These are phyloP conservation scores for Fusarium annulatum DNA, from an alignment of 2,329 filamentous ascomycete genomes.

Conservation along the genomic window DNA sequence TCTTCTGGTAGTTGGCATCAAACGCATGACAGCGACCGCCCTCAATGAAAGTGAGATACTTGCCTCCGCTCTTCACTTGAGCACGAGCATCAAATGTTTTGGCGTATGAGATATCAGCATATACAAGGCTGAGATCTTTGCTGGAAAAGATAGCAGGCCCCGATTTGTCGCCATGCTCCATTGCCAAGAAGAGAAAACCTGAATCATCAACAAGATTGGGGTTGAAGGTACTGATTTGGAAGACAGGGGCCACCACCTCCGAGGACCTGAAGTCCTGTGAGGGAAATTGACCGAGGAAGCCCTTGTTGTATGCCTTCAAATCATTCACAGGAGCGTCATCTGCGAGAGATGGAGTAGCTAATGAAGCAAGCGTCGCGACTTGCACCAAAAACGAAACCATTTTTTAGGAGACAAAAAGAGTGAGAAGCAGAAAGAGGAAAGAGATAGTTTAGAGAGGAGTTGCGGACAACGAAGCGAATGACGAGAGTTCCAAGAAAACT, in stretches of 20 bases:
- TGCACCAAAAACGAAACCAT: constrained; percentile 20
- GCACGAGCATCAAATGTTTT: constrained; percentile 36
- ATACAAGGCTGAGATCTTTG: constrained; percentile 39
- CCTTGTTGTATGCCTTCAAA: constrained; percentile 30
- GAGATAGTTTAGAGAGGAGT: background rate
- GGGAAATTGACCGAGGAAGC: constrained; percentile 32
- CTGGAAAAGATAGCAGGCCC: constrained; percentile 41
- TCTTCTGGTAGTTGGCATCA: constrained; percentile 36
- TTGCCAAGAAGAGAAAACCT: constrained; percentile 35
- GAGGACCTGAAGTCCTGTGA: constrained; percentile 37
- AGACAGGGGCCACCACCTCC: constrained; percentile 32
- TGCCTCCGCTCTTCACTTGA: constrained; percentile 23
- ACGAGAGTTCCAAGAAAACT: constrained; percentile 35
- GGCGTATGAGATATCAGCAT: constrained; percentile 34
- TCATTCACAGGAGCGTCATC: constrained; percentile 30
- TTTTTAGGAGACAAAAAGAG: background rate
- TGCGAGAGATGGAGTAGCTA: constrained; percentile 7
- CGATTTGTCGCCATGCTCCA: constrained; percentile 30
- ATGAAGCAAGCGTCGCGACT: background rate
- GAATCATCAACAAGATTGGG: constrained; percentile 30
- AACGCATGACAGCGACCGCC: constrained; percentile 35
- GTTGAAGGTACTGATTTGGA: constrained; percentile 38
- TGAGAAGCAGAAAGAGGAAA: background rate
- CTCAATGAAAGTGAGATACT: constrained; percentile 41
- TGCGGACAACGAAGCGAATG: constrained; percentile 4